These are phyloP conservation scores for Acanthamoeba healyi DNA, from an alignment of 208 protist species.

Conservation along the genomic window DNA sequence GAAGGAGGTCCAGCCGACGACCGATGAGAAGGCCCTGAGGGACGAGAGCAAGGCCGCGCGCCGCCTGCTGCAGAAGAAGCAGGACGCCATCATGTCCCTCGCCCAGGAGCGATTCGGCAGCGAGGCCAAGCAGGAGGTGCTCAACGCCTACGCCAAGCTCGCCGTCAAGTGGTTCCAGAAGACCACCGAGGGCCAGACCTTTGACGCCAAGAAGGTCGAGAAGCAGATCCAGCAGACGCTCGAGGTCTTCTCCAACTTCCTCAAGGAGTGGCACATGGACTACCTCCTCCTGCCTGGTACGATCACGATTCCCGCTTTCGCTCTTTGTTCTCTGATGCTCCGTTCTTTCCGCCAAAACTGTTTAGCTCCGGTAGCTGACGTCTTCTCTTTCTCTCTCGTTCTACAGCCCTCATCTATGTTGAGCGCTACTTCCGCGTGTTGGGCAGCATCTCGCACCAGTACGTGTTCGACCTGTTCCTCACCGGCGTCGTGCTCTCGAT, in stretches of 20 bases:
- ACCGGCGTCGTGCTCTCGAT: constrained; percentile 67
- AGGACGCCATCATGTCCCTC: constrained; percentile 13
- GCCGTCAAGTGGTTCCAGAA: constrained; percentile 72
- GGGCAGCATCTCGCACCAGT: constrained; percentile 57
- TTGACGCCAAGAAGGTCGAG: constrained; percentile 74
- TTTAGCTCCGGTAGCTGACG: not conserved
- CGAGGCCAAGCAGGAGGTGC: constrained; percentile 47
- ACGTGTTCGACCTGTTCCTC: constrained; percentile 73
- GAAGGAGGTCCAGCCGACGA: constrained; percentile 37
- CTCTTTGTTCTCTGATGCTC: not conserved
- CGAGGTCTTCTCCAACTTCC: constrained; percentile 71
- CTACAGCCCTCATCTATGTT: constrained; percentile 60
- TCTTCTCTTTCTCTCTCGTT: not conserved
- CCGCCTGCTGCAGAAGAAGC: constrained; percentile 65
- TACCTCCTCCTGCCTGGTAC: constrained; percentile 66
- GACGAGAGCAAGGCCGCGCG: constrained; percentile 57
- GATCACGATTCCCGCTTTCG: not conserved
- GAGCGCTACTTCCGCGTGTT: constrained; percentile 67
- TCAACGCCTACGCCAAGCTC: constrained; percentile 67
- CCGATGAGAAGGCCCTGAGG: not conserved
- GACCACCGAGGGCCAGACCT: constrained; percentile 57
- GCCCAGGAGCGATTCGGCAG: constrained; percentile 60
- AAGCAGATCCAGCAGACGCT: constrained; percentile 76
- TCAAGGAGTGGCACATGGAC: constrained; percentile 74
- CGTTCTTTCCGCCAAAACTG: not conserved